Base-by-base conservation (phyloP, 1,284 basidiomycete genomes). In the Cryptococcus deneoformans region DNA sequence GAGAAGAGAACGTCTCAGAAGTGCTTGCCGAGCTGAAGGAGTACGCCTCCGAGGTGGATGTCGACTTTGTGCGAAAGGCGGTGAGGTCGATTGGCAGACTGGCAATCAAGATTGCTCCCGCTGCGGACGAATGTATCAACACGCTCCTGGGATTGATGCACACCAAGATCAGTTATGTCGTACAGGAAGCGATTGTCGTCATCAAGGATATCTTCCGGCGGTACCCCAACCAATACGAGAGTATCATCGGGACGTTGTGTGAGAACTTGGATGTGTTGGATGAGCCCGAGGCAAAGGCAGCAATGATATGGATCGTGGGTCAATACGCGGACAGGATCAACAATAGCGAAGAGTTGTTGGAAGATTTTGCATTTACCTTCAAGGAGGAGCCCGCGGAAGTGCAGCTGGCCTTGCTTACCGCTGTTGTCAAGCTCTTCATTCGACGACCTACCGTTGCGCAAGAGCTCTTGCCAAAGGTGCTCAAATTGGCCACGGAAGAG, bases 121-220 rank as follows among this genome's bases (percentile, higher is more conserved):
- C 93, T 0, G 90, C 94, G 0, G 96, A 98, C 73, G 87, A 92
- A 65, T 99, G 96, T 66, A 92, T 99, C 49, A 89, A 92, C 66
- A 93, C 96, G 0, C 79, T 99, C 34, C 80, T 99, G 43, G 92
- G 93, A 38, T 82, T 99, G 55, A 97, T 98, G 65, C 86, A 82
- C 48, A 97, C 94, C 4, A 86, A 92, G 38, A 91, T 98, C 56
- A 93, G 87, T 80, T 99, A 99, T 71, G 92, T 99, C 47, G 95
- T 99, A 3, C 95, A 99, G 73, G 96, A 99, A 77, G 93, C 92
- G 0, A 90, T 98, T 36, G 92, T 98, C 1, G 93, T 99, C 5
- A 97, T 99, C 87, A 99, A 98, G 88, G 96, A 99, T 75, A 97
- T 99, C 63, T 98, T 99, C 85, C 85, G 95, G 55, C 90, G 93